A percentile compares a stretch with the other conserved stretches of the same genome.
phyloP scores from a whole-genome alignment of 164 flowering plant genomes.

The Nelumbo lutea region DNA sequence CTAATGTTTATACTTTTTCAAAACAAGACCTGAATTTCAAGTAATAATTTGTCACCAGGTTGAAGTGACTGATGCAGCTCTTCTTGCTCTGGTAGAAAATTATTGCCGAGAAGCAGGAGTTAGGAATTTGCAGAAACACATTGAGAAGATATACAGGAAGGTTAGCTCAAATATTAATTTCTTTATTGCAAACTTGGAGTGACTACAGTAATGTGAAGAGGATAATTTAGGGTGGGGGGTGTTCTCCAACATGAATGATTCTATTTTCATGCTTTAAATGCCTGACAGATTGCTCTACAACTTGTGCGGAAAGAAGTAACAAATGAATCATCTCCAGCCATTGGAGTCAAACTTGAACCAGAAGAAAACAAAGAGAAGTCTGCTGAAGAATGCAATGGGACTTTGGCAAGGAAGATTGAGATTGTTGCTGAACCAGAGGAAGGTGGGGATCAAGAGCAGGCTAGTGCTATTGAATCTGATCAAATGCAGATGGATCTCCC shows the following conservation, averaged over 20 bases:
- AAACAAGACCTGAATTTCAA: background rate
- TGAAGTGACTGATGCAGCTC: conserved; percentile 91
- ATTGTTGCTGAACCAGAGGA: conserved; percentile 23
- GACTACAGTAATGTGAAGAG: background rate
- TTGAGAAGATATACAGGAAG: conserved; percentile 98
- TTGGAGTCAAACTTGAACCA: conserved; percentile 16
- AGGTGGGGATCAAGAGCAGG: conserved; percentile 8
- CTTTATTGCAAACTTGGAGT: too few relatives aligned
- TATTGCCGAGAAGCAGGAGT: conserved; percentile 98
- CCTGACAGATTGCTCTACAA: conserved; percentile 74
- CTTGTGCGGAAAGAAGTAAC: conserved; percentile 64
- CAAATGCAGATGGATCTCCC: conserved; percentile 15
- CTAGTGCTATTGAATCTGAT: conserved; percentile 18
- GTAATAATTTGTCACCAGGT: conserved; percentile 42
- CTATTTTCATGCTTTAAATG: conserved; percentile 2
- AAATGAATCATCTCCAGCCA: conserved; percentile 30
- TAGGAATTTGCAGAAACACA: conserved; percentile 90
- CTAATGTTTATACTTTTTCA: background rate
- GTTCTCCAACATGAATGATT: background rate
- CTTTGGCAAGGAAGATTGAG: conserved; percentile 11
- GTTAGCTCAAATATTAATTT: conserved; percentile 25
- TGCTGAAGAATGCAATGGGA: conserved; percentile 20
- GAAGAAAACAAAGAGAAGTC: conserved; percentile 19
- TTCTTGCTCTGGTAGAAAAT: conserved; percentile 78
- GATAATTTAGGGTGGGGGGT: background rate